Conservation (phyloP, 352 stramenopile species). For the Phytophthora tubulina region DNA sequence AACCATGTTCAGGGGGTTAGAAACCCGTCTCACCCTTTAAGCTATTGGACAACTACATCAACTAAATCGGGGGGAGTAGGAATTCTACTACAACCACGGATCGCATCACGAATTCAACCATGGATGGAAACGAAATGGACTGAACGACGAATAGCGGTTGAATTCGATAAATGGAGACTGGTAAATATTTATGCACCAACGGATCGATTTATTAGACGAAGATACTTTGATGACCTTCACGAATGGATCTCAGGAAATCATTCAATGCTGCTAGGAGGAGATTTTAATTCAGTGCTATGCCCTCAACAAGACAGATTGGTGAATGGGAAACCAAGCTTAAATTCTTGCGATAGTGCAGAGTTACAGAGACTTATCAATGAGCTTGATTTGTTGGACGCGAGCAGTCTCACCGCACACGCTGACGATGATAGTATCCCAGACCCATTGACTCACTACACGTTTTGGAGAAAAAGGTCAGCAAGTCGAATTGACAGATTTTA, state of each 20-base stretch:
- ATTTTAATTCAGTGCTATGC: conserved; percentile 7
- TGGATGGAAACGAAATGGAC: conserved; percentile 1
- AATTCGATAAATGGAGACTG: conserved; percentile 3
- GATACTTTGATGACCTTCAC: background rate
- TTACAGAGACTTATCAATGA: background rate
- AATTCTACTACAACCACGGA: conserved; percentile 4
- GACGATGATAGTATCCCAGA: conserved; percentile 4
- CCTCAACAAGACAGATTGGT: background rate
- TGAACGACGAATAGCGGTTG: background rate
- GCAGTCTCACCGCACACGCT: background rate
- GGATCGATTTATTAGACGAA: background rate
- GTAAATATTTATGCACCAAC: conserved; percentile 7
- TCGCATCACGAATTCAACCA: background rate
- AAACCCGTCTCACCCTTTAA: background rate
- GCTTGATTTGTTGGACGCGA: background rate
- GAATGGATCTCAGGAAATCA: background rate
- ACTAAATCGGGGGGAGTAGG: background rate
- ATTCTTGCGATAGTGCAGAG: background rate
- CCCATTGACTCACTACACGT: conserved; percentile 8
- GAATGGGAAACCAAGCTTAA: conserved; percentile 1
- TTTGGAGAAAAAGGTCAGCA: conserved; percentile 1
- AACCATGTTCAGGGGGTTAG: background rate
- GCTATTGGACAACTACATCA: conserved; percentile 15
- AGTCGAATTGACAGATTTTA: conserved; percentile 14
- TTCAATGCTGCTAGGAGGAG: background rate